phyloP scores from a whole-genome alignment of 371 early-diverging fungal genomes.

The Rhizopus microsporus region DNA sequence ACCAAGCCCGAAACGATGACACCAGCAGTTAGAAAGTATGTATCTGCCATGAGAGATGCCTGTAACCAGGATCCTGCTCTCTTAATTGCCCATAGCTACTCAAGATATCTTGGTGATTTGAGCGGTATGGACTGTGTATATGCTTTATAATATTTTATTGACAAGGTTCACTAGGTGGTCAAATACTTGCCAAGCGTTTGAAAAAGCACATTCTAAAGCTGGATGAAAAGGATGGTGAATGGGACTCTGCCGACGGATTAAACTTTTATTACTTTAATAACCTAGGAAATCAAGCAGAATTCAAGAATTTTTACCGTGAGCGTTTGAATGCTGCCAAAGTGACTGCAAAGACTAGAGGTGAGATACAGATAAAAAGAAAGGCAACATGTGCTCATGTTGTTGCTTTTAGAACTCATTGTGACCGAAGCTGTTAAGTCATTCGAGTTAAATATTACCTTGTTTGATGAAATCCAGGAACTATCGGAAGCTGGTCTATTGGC shows the following conservation, averaged over 20 bases:
- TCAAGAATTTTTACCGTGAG: conserved; percentile 60
- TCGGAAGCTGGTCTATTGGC: conserved; percentile 34
- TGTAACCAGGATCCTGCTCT: conserved; percentile 50
- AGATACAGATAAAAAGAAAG: neutral
- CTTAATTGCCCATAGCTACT: conserved; percentile 61
- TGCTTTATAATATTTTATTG: neutral
- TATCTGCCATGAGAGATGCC: conserved; percentile 52
- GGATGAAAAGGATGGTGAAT: conserved; percentile 33
- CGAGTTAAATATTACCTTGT: conserved; percentile 49
- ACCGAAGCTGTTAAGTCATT: conserved; percentile 44
- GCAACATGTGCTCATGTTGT: neutral
- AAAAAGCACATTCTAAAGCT: conserved; percentile 51
- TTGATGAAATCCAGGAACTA: conserved; percentile 47
- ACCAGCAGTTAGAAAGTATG: conserved; percentile 55
- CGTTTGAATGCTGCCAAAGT: conserved; percentile 52
- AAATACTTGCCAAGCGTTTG: conserved; percentile 56
- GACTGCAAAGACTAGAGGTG: conserved; percentile 34
- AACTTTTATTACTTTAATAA: conserved; percentile 53
- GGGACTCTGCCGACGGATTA: conserved; percentile 51
- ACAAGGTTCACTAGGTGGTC: conserved; percentile 45
- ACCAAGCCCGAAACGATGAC: conserved; percentile 43
- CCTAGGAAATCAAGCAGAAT: conserved; percentile 55
- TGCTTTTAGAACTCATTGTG: conserved; percentile 35
- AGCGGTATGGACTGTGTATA: conserved; percentile 53
- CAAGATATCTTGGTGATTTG: conserved; percentile 66